phyloP scores from a whole-genome alignment of 768 basidiomycete species.

The Suillus weaverae region DNA sequence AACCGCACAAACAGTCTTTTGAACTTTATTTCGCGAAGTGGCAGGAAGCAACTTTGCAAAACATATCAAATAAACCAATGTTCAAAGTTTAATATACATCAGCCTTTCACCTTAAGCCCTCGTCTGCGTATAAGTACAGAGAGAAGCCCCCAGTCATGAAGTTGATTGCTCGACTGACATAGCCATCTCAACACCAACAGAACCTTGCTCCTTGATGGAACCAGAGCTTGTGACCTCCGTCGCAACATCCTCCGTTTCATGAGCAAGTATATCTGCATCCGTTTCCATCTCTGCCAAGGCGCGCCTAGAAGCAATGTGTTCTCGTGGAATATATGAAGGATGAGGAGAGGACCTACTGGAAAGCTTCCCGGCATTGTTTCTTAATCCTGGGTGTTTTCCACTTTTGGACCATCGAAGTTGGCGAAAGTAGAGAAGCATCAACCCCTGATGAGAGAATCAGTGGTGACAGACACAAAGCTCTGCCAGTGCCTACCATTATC shows the following conservation, averaged over 20 bases:
- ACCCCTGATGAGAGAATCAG: constrained; percentile 44
- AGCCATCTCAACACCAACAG: not conserved
- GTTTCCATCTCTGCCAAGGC: constrained; percentile 52
- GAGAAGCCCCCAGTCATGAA: not conserved
- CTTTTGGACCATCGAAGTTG: constrained; percentile 50
- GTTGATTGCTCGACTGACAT: not conserved
- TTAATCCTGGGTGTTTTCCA: constrained; percentile 57
- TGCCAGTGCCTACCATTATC: constrained; percentile 52
- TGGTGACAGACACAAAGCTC: not conserved
- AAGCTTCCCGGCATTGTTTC: constrained; percentile 62
- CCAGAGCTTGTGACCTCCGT: constrained; percentile 1
- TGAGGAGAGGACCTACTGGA: constrained; percentile 44
- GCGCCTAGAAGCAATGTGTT: constrained; percentile 28
- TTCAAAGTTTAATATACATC: not conserved
- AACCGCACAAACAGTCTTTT: not conserved
- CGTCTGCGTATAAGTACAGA: not conserved
- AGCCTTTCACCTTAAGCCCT: not conserved
- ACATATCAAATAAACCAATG: not conserved
- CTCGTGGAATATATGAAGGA: not conserved
- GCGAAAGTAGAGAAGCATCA: constrained; percentile 62
- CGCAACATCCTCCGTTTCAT: constrained; percentile 8
- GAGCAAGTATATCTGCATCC: constrained; percentile 21
- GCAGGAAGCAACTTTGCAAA: not conserved
- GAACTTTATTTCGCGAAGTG: not conserved
- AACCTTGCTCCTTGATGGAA: not conserved